phyloP scores from a whole-genome alignment of 345 rosid genomes.

The Salix caprea region DNA sequence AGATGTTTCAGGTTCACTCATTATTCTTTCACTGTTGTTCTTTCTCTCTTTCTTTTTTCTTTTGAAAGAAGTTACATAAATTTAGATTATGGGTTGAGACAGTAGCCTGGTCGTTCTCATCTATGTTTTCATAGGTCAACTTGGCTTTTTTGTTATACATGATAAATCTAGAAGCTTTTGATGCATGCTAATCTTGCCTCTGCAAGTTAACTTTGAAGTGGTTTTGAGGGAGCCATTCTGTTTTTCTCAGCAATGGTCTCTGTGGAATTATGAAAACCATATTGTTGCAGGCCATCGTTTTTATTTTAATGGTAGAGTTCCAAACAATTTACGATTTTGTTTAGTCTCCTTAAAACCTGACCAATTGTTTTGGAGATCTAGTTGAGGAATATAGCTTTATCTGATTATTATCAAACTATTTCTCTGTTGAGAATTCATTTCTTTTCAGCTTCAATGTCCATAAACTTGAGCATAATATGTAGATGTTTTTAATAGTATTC shows the following conservation, averaged over 20 bases:
- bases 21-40: neutral
- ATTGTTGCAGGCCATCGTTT: neutral
- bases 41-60: neutral
- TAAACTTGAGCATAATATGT: neutral
- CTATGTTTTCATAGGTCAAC: neutral
- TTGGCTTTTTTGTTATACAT: neutral
- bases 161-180: neutral
- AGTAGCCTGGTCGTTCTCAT: neutral
- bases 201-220: neutral
- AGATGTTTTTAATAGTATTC: neutral
- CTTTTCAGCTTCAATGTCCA: neutral
- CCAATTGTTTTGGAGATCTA: neutral
- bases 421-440: neutral
- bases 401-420: neutral
- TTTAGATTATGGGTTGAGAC: neutral
- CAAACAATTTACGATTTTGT: neutral
- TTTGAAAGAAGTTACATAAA: neutral
- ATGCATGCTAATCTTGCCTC: neutral
- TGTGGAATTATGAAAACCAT: neutral
- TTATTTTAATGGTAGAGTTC: neutral
- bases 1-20: conserved; percentile 76
- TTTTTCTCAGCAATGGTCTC: too few species aligned
- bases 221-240: neutral
- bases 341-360: neutral
- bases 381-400: neutral